Percentiles rank a stretch among this genome's conserved stretches.
phyloP scores from a whole-genome alignment of 176 grass and related monocot genomes.

The Oropetium thomaeum region DNA sequence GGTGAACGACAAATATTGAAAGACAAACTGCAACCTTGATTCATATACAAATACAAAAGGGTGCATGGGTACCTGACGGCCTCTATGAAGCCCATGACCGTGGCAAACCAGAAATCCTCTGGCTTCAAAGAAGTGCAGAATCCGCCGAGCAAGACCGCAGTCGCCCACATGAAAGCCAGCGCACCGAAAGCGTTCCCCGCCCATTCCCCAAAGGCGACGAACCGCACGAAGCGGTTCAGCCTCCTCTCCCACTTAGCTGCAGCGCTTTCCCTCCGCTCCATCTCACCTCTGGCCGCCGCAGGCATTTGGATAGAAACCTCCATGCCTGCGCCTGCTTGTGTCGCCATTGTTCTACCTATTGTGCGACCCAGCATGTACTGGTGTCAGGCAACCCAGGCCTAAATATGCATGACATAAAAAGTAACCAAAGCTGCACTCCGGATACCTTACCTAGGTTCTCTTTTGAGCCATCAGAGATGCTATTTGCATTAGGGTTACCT shows the following conservation, averaged over 20 bases:
- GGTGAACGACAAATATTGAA: no score
- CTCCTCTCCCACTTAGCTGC: background rate
- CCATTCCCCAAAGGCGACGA: background rate
- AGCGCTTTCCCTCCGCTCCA: background rate
- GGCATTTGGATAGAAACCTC: background rate
- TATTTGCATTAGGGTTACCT: no score
- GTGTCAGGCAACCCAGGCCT: background rate
- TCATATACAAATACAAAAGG: no score
- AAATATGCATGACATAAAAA: background rate
- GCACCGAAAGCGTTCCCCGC: background rate
- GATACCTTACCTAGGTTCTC: background rate
- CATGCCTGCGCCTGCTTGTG: background rate
- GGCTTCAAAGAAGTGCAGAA: background rate
- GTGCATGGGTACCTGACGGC: background rate
- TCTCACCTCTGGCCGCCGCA: no score
- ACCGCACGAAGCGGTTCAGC: background rate
- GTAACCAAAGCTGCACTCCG: background rate
- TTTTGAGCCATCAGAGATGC: no score
- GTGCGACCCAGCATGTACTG: no score
- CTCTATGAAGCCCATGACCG: background rate
- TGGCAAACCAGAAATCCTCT: background rate
- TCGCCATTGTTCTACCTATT: no score
- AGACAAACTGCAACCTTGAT: no score
- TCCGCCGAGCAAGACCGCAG: background rate
- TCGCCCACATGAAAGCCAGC: conserved; percentile 4